These are phyloP conservation scores for Crithidia expoeki DNA, from an alignment of 208 protist species.

Conservation along the genomic window DNA sequence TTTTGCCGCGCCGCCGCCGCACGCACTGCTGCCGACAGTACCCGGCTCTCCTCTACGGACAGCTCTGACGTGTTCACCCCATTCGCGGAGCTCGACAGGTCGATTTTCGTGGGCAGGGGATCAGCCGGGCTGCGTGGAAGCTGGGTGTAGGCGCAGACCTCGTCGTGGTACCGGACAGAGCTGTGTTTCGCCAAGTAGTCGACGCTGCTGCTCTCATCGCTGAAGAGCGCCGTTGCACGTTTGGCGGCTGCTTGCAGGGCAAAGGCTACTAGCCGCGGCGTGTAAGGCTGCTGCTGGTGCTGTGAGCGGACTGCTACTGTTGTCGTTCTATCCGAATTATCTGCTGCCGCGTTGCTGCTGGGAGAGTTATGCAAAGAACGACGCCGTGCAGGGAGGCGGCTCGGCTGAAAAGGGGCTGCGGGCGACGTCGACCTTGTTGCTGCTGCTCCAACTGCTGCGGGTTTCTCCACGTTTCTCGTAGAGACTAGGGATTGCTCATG, in stretches of 20 bases:
- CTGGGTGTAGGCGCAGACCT: not conserved
- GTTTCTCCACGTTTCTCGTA: not conserved
- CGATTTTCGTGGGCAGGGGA: not conserved
- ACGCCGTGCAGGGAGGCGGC: not conserved
- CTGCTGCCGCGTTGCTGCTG: not conserved
- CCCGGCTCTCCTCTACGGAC: slow-evolving; percentile 16
- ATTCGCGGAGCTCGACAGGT: not conserved
- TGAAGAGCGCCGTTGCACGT: not conserved
- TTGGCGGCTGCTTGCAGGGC: not conserved
- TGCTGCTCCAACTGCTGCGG: not conserved
- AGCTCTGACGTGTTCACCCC: not conserved
- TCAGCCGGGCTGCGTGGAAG: slow-evolving; percentile 10
- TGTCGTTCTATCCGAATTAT: not conserved
- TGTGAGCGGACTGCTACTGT: slow-evolving; percentile 5
- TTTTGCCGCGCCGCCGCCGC: slow-evolving; percentile 9
- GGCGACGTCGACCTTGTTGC: not conserved
- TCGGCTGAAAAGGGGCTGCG: not conserved
- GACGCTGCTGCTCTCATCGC: not conserved
- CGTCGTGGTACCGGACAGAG: not conserved
- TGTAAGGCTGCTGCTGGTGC: slow-evolving; percentile 5
- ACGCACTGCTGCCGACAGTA: slow-evolving; percentile 15
- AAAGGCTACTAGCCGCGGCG: not conserved
- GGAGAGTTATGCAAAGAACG: not conserved
- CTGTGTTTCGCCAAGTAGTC: not conserved
- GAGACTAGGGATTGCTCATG: not conserved